Conservation (phyloP, 129 eudicot species). For the Flaveria bidentis region DNA sequence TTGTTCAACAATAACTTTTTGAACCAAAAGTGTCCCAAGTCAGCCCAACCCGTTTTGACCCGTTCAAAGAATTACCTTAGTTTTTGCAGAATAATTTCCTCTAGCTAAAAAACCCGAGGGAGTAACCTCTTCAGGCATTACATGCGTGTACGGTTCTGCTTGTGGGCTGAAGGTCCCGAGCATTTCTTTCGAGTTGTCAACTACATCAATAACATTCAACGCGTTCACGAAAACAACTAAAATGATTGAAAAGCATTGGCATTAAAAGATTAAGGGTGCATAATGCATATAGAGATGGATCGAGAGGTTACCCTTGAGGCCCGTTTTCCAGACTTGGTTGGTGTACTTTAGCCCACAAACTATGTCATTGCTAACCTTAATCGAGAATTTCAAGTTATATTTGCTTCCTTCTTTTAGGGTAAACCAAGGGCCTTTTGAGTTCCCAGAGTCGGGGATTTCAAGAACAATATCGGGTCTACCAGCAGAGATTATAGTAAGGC, state of each 20-base stretch:
- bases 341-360: conserved; percentile 84
- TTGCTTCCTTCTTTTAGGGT: conserved; percentile 83
- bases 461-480: conserved; percentile 68
- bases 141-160: conserved; percentile 61
- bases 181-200: conserved; percentile 70
- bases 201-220: conserved; percentile 29
- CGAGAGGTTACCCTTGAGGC: conserved; percentile 61
- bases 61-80: conserved; percentile 47
- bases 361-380: conserved; percentile 75
- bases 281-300: too few relatives aligned
- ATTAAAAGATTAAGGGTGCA: not conserved
- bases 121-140: conserved; percentile 67
- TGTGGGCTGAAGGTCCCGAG: conserved; percentile 76
- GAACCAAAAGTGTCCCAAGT: conserved; percentile 2
- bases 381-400: conserved; percentile 55
- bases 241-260: not conserved
- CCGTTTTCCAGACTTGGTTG: conserved; percentile 81
- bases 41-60: conserved; percentile 12
- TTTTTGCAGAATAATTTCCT: conserved; percentile 64
- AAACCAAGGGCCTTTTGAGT: conserved; percentile 69
- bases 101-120: conserved; percentile 72
- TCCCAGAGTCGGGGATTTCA: conserved; percentile 63
- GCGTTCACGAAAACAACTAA: not conserved
- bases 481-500: conserved; percentile 55
- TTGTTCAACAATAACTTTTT: not conserved